phyloP scores from a whole-genome alignment of 169 alveolate species.

The Pseudocohnilembus persalinus region DNA sequence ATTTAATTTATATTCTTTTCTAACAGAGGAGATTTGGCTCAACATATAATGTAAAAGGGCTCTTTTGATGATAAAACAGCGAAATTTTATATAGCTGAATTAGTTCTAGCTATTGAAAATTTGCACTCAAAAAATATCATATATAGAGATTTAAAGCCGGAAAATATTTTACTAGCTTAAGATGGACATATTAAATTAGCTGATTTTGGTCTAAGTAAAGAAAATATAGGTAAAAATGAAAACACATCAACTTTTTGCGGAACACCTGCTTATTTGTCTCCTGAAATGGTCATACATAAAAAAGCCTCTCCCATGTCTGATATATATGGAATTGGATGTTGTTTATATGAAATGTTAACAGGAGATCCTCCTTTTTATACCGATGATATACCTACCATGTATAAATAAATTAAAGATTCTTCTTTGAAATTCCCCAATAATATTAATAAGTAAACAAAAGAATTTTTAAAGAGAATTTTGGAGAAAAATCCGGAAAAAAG shows the following conservation, averaged over 20 bases:
- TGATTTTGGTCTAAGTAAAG: constrained; percentile 56
- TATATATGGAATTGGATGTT: constrained; percentile 57
- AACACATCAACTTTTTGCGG: constrained; percentile 57
- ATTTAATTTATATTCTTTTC: constrained; percentile 16
- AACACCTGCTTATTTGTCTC: constrained; percentile 56
- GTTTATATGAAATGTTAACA: constrained; percentile 46
- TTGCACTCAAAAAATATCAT: constrained; percentile 53
- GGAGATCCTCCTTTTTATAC: constrained; percentile 46
- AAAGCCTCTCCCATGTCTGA: constrained; percentile 52
- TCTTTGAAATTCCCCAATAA: constrained; percentile 19
- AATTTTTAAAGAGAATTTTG: constrained; percentile 19
- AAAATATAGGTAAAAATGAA: constrained; percentile 27
- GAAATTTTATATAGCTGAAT: constrained; percentile 48
- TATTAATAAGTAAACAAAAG: constrained; percentile 29
- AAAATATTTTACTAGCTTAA: constrained; percentile 49
- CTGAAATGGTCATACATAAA: constrained; percentile 53
- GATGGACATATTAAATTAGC: constrained; percentile 52
- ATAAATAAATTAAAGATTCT: neutral
- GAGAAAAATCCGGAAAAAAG: constrained; percentile 40
- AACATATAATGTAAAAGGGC: constrained; percentile 21
- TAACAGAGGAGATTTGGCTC: constrained; percentile 46
- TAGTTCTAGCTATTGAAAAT: constrained; percentile 52
- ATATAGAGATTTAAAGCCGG: constrained; percentile 67
- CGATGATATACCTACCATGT: constrained; percentile 19
- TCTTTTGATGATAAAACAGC: constrained; percentile 33